These are phyloP conservation scores for Mallotus nudiflorus DNA, from an alignment of 345 rosid species.

Conservation along the genomic window DNA sequence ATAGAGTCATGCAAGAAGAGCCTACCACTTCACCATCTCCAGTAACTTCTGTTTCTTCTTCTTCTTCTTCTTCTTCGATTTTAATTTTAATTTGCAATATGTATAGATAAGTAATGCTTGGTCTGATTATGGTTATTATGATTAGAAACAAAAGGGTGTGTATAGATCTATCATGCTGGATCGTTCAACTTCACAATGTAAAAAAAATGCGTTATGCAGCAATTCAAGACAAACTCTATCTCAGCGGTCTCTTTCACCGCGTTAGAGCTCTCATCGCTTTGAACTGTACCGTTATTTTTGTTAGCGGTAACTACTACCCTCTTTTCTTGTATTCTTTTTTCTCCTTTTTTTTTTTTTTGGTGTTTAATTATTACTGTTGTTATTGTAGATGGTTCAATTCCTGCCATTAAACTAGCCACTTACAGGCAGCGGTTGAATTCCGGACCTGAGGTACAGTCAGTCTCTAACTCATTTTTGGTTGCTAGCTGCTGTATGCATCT, in stretches of 20 bases:
- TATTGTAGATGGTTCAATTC: slow-evolving; percentile 80
- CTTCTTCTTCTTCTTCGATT: neutral
- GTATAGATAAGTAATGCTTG: neutral
- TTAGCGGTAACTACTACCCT: no score
- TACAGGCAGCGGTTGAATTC: slow-evolving; percentile 68
- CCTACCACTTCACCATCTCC: slow-evolving; percentile 78
- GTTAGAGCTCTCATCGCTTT: slow-evolving; percentile 87
- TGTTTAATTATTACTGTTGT: neutral
- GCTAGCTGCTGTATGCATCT: neutral
- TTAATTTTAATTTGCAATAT: neutral
- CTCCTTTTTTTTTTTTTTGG: neutral
- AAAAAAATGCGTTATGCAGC: slow-evolving; percentile 61
- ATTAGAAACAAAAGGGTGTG: slow-evolving; percentile 85
- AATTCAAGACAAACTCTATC: slow-evolving; percentile 56
- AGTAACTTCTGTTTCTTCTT: slow-evolving; percentile 35
- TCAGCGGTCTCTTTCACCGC: slow-evolving; percentile 77
- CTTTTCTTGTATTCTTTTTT: slow-evolving; percentile 48
- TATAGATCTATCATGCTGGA: slow-evolving; percentile 95
- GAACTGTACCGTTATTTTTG: slow-evolving; percentile 77
- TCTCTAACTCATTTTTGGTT: no score
- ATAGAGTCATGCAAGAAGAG: slow-evolving; percentile 89
- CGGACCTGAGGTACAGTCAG: slow-evolving; percentile 68
- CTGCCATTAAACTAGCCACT: slow-evolving; percentile 79
- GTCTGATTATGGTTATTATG: neutral
- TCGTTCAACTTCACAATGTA: slow-evolving; percentile 78